Evolutionary conservation across 164 flowering plant genomes (phyloP).

Genomic region (Stephania yunnanensis): DNA sequence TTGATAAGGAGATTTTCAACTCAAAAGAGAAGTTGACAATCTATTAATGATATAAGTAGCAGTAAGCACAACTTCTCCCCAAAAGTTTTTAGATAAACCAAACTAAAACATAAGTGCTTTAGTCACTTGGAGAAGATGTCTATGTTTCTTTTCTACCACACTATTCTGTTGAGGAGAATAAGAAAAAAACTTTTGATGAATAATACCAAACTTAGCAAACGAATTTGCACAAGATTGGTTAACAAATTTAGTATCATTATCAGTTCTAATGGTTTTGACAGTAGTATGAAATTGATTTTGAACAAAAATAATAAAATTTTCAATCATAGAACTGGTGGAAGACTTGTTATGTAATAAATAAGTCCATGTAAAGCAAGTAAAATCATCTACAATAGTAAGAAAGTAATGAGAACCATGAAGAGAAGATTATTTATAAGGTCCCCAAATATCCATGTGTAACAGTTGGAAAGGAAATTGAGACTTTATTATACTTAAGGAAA

Average conservation of each 20-base stretch:
- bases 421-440: background rate
- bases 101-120: background rate
- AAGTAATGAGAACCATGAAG: background rate
- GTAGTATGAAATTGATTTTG: background rate
- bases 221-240: background rate
- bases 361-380: background rate
- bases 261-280: background rate
- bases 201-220: background rate
- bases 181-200: background rate
- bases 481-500: background rate
- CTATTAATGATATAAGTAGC: background rate
- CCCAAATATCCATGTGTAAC: conserved; percentile 1
- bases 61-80: background rate
- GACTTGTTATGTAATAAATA: background rate
- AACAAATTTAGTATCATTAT: background rate
- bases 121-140: background rate
- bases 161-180: conserved; percentile 4
- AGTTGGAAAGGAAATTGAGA: background rate
- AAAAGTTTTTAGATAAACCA: background rate
- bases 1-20: background rate
- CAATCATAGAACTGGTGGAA: background rate
- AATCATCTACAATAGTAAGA: conserved; percentile 5
- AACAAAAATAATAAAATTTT: background rate
- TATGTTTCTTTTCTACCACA: conserved; percentile 1
- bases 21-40: background rate